Evolutionary conservation across 768 basidiomycete genomes (phyloP), one percentile per base, ranked within the genome.

Genomic region (Tylopilus vinaceipallidus): DNA sequence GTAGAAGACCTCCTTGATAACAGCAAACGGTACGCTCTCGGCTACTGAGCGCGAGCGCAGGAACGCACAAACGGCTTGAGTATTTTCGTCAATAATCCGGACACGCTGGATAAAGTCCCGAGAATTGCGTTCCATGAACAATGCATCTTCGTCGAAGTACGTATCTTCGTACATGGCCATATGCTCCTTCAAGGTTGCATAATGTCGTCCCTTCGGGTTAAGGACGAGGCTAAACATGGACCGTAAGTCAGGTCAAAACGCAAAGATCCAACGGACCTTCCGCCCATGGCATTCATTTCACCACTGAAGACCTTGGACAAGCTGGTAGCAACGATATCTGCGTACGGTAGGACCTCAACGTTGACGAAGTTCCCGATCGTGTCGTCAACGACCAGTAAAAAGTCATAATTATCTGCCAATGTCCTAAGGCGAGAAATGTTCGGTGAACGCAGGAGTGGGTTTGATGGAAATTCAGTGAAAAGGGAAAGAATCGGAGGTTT

Each of bases 81-180:
- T 75, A 66, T 95, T 98, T 27, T 68, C 66, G 66, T 98, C 91
- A 68, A 95, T 91, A 45, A 74, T 65, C 47, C 74, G 74, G 56
- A 93, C 78, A 47, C 95, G 90, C 8, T 72, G 75, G 44, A 77
- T 71, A 74, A 95, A 98, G 71, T 97, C 86, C 43, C 95, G 90
- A 16, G 95, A 98, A 71, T 99, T 99, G 57, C 95, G 88, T 65
- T 99, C 95, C 88, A 99, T 89, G 75, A 84, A 95, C 48, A 98
- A 82, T 35, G 91, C 93, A 62, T 99, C 95, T 65, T 94, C 90
- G 61, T 82, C 77, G 57, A 87, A 98, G 71, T 91, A 98, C 20
- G 73, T 72, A 63, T 99, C 95, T 65, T 95, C 91, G 67, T 84
- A 98, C 6, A 66, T 72, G 8, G 69, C 61, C 59, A 92, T 73